These are phyloP conservation scores for Amanita pallidorosea DNA, from an alignment of 768 basidiomycete species.

Conservation along the genomic window DNA sequence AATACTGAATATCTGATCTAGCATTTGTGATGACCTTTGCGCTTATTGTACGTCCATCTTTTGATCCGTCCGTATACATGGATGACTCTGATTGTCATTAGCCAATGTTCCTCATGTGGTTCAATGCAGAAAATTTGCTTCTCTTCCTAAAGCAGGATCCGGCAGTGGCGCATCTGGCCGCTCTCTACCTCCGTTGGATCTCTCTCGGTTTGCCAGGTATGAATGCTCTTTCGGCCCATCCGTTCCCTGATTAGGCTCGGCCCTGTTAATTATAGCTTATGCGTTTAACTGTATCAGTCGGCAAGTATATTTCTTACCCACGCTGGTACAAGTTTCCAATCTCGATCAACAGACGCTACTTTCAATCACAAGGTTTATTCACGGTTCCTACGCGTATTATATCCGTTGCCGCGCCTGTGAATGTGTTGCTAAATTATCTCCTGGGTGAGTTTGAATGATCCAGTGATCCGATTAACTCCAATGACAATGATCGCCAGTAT, in stretches of 20 bases:
- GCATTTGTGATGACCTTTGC: conserved; percentile 49
- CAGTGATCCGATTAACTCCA: not conserved
- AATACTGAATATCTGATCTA: conserved; percentile 14
- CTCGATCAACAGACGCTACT: conserved; percentile 41
- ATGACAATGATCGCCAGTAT: conserved; percentile 31
- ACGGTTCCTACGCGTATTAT: conserved; percentile 78
- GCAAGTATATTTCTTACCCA: conserved; percentile 15
- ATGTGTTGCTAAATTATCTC: conserved; percentile 71
- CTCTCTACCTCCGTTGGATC: conserved; percentile 65
- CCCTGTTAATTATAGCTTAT: conserved; percentile 23
- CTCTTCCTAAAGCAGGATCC: conserved; percentile 71
- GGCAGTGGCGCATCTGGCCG: conserved; percentile 71
- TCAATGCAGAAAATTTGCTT: conserved; percentile 71
- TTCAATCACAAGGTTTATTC: conserved; percentile 84
- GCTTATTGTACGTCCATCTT: conserved; percentile 41
- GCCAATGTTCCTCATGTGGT: conserved; percentile 65
- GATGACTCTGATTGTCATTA: conserved; percentile 16
- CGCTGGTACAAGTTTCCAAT: not conserved
- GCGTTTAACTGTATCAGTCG: conserved; percentile 41
- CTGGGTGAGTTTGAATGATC: conserved; percentile 42
- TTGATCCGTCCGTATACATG: conserved; percentile 12
- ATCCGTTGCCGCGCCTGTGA: conserved; percentile 75
- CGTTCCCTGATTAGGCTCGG: conserved; percentile 1
- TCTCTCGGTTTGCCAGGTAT: conserved; percentile 68
- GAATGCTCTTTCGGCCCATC: conserved; percentile 8